Evolutionary conservation across 1,139 yeast species (phyloP).

Genomic region (Blastobotrys capitulatus): DNA sequence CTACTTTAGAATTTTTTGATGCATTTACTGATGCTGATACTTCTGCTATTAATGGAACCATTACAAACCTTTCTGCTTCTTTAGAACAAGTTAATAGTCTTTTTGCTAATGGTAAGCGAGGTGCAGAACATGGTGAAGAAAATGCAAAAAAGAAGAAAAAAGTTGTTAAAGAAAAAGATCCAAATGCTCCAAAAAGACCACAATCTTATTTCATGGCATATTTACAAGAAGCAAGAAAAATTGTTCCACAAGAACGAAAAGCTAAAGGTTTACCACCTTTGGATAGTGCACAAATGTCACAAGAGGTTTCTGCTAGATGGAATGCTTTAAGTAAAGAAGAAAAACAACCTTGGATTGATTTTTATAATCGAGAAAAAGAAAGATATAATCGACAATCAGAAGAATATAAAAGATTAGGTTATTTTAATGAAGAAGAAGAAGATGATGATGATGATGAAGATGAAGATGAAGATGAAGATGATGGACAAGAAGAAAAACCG

Average conservation of each 20-base stretch:
- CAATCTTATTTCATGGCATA: conserved; percentile 79
- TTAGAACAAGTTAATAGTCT: conserved; percentile 11
- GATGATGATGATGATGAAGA: neutral
- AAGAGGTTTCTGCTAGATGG: conserved; percentile 76
- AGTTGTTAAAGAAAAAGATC: conserved; percentile 37
- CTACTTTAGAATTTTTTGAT: conserved; percentile 70
- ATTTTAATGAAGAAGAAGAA: neutral
- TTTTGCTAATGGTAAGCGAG: conserved; percentile 1
- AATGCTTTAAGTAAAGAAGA: conserved; percentile 58
- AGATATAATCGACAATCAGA: conserved; percentile 60
- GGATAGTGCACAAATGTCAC: conserved; percentile 71
- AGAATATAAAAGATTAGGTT: conserved; percentile 43
- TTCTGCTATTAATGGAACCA: conserved; percentile 10
- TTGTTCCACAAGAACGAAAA: conserved; percentile 58
- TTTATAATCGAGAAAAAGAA: conserved; percentile 60
- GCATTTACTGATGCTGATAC: conserved; percentile 27
- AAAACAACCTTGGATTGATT: conserved; percentile 69
- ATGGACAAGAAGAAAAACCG: neutral
- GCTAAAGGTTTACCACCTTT: conserved; percentile 55
- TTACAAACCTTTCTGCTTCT: conserved; percentile 24
- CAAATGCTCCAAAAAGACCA: conserved; percentile 52
- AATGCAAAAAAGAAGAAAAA: conserved; percentile 38
- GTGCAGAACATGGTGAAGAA: neutral
- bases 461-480: neutral
- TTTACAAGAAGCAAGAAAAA: conserved; percentile 39